Evolutionary conservation across 2,329 filamentous ascomycete species (phyloP).

Genomic region (Beauveria medogensis): DNA sequence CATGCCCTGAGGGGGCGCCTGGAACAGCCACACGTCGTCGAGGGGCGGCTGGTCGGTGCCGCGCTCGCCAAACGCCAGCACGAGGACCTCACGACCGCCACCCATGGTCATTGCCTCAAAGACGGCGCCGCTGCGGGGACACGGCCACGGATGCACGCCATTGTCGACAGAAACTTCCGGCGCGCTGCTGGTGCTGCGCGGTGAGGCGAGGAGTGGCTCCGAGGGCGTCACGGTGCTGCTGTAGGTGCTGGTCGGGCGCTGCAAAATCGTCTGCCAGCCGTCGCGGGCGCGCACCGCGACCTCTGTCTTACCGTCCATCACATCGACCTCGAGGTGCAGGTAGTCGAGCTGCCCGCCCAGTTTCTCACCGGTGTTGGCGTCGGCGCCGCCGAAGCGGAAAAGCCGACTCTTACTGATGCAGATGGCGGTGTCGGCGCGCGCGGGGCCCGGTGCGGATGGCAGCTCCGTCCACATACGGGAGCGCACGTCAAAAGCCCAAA

Average conservation of each 20-base stretch:
- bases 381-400: constrained; percentile 75
- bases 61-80: constrained; percentile 53
- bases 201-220: background rate
- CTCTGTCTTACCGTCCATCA: constrained; percentile 46
- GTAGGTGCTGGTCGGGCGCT: constrained; percentile 18
- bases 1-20: constrained; percentile 47
- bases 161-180: constrained; percentile 27
- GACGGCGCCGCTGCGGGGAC: constrained; percentile 43
- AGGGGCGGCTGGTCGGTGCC: constrained; percentile 48
- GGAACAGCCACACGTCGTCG: constrained; percentile 57
- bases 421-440: constrained; percentile 60
- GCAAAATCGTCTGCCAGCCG: constrained; percentile 45
- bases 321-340: constrained; percentile 48
- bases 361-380: constrained; percentile 59
- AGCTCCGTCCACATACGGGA: constrained; percentile 59
- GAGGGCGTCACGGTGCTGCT: constrained; percentile 7
- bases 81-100: constrained; percentile 51
- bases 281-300: constrained; percentile 42
- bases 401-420: constrained; percentile 55
- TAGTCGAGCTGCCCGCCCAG: constrained; percentile 66
- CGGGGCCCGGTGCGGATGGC: constrained; percentile 56
- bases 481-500: constrained; percentile 70
- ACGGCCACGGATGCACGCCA: constrained; percentile 37
- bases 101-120: constrained; percentile 50
- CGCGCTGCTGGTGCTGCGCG: constrained; percentile 17